Evolutionary conservation across 306 rosid genomes (phyloP).

Genomic region (Castanea crenata): DNA sequence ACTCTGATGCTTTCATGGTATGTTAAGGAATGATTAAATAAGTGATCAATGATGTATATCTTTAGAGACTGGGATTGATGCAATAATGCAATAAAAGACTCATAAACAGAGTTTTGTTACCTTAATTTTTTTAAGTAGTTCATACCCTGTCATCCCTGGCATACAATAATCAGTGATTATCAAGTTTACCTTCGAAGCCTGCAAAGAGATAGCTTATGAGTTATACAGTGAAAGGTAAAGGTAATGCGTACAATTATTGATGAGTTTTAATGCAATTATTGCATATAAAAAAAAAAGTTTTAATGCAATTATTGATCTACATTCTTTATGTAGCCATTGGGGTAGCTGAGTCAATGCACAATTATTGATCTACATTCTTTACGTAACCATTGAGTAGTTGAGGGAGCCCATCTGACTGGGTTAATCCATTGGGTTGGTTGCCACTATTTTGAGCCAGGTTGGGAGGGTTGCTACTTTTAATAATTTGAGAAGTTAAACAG

Average conservation of each 20-base stretch:
- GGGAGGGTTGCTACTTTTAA: too few species aligned
- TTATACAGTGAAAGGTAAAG: neutral
- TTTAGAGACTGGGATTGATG: neutral
- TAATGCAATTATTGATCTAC: neutral
- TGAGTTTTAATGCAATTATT: neutral
- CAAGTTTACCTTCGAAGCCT: slow-evolving; percentile 21
- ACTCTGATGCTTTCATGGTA: neutral
- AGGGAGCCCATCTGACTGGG: too few species aligned
- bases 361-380: too few species aligned
- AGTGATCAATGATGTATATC: neutral
- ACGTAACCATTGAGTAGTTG: too few species aligned
- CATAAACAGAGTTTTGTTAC: neutral
- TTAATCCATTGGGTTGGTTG: too few species aligned
- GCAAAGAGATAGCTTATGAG: neutral
- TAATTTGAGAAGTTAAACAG: too few species aligned
- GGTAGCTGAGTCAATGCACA: neutral
- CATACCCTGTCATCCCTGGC: slow-evolving; percentile 38
- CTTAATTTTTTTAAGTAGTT: slow-evolving; percentile 30
- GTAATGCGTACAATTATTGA: neutral
- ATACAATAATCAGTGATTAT: slow-evolving; percentile 36
- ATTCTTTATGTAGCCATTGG: too few species aligned
- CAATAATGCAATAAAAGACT: neutral
- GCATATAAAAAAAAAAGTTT: neutral
- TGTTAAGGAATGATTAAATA: neutral
- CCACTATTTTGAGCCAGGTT: too few species aligned